Evolutionary conservation across 768 basidiomycete genomes (phyloP).

Genomic region (Boletus edulis): DNA sequence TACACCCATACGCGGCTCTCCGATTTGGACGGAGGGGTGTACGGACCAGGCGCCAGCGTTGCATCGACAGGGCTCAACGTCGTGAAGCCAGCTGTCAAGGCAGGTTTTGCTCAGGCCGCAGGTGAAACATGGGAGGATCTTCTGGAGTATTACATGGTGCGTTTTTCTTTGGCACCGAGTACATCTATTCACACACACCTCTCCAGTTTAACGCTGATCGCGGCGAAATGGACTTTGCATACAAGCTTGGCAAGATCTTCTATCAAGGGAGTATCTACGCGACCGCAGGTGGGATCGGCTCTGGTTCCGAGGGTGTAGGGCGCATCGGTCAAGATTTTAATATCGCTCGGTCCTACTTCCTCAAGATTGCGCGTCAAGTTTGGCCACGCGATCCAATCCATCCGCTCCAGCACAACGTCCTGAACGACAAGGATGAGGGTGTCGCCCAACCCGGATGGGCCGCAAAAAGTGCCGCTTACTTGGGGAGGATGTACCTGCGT

Average conservation of each 20-base stretch:
- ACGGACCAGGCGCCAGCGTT: slow-evolving; percentile 91
- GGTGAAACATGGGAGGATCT: slow-evolving; percentile 95
- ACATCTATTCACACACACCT: background rate
- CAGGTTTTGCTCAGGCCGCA: slow-evolving; percentile 76
- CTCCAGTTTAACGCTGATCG: slow-evolving; percentile 90
- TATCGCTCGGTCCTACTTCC: slow-evolving; percentile 80
- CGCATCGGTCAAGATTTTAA: slow-evolving; percentile 78
- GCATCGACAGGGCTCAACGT: slow-evolving; percentile 82
- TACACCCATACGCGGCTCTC: slow-evolving; percentile 80
- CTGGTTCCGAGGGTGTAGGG: slow-evolving; percentile 91
- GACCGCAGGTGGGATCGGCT: slow-evolving; percentile 72
- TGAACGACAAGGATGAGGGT: slow-evolving; percentile 48
- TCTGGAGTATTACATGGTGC: slow-evolving; percentile 85
- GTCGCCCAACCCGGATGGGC: slow-evolving; percentile 58
- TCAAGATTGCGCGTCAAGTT: slow-evolving; percentile 73
- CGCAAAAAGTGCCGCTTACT: slow-evolving; percentile 78
- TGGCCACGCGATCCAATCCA: slow-evolving; percentile 83
- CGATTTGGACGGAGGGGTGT: slow-evolving; percentile 90
- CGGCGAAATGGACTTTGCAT: slow-evolving; percentile 85
- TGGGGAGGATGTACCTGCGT: slow-evolving; percentile 91
- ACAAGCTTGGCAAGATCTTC: slow-evolving; percentile 91
- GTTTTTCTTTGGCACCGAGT: slow-evolving; percentile 12
- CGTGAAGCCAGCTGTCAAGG: slow-evolving; percentile 75
- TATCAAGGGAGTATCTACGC: slow-evolving; percentile 94
- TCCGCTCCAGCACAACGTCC: slow-evolving; percentile 43